Conservation (phyloP, 2,329 filamentous ascomycete species). For the Pseudogymnoascus pannorum region DNA sequence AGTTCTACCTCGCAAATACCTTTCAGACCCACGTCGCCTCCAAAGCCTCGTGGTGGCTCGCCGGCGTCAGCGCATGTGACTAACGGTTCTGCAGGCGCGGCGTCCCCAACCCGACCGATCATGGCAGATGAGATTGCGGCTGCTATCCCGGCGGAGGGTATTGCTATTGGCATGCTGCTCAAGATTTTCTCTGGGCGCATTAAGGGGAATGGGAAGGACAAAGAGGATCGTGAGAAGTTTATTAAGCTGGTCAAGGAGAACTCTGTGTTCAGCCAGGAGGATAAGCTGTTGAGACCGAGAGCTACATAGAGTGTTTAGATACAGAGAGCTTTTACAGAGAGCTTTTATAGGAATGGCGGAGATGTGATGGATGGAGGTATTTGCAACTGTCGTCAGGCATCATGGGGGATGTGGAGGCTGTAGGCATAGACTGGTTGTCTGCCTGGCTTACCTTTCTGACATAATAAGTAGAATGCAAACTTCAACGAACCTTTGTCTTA, state of each 20-base stretch:
- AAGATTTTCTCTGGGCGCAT: conserved; percentile 48
- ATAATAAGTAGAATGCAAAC: conserved; percentile 4
- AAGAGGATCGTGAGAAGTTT: conserved; percentile 49
- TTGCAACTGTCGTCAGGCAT: not conserved
- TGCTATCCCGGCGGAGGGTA: conserved; percentile 41
- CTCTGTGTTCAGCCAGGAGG: conserved; percentile 41
- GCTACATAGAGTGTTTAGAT: conserved; percentile 4
- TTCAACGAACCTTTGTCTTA: not conserved
- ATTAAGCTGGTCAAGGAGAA: conserved; percentile 51
- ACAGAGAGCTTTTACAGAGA: not conserved
- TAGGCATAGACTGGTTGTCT: not conserved
- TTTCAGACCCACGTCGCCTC: not conserved
- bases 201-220: conserved; percentile 40
- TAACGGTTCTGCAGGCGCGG: not conserved
- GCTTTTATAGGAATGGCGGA: not conserved
- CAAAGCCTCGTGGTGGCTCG: not conserved
- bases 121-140: conserved; percentile 48
- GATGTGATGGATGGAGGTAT: not conserved
- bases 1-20: not conserved
- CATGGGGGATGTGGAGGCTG: not conserved
- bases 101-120: not conserved
- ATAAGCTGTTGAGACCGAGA: conserved; percentile 41
- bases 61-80: not conserved
- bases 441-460: conserved; percentile 4
- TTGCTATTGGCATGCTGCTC: conserved; percentile 47